Evolutionary conservation across 106 monocot genomes (phyloP).

Genomic region (Amphibolis antarctica): DNA sequence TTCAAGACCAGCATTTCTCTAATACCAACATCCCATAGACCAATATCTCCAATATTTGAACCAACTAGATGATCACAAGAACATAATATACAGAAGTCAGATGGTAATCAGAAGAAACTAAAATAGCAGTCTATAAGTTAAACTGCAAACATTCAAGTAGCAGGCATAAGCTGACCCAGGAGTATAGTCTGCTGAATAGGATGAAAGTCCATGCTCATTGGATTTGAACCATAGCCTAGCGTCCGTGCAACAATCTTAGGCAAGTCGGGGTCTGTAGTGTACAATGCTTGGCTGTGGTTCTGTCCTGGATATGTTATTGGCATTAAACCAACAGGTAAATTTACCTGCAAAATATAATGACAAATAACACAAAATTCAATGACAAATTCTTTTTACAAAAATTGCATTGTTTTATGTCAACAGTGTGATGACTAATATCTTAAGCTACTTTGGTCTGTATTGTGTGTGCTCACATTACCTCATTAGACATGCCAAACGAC

Average conservation of each 20-base stretch:
- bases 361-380: not conserved
- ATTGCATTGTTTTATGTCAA: no score
- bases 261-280: conserved; percentile 21
- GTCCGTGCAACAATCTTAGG: conserved; percentile 18
- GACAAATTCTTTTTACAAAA: not conserved
- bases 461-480: conserved; percentile 26
- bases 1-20: conserved; percentile 49
- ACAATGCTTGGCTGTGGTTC: conserved; percentile 13
- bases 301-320: conserved; percentile 34
- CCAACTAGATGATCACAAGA: conserved; percentile 39
- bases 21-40: conserved; percentile 56
- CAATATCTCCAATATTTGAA: conserved; percentile 61
- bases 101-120: not conserved
- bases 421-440: not conserved
- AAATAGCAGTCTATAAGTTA: no score
- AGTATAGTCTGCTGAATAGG: conserved; percentile 22
- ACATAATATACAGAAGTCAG: no score
- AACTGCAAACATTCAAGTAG: no score
- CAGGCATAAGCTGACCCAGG: conserved; percentile 4
- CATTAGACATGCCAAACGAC: conserved; percentile 48
- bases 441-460: not conserved
- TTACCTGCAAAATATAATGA: conserved; percentile 23
- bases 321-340: conserved; percentile 47
- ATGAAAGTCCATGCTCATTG: conserved; percentile 29
- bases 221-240: conserved; percentile 17